Evolutionary conservation across 2,329 filamentous ascomycete species (phyloP).

Genomic region (Colletotrichum liriopes): DNA sequence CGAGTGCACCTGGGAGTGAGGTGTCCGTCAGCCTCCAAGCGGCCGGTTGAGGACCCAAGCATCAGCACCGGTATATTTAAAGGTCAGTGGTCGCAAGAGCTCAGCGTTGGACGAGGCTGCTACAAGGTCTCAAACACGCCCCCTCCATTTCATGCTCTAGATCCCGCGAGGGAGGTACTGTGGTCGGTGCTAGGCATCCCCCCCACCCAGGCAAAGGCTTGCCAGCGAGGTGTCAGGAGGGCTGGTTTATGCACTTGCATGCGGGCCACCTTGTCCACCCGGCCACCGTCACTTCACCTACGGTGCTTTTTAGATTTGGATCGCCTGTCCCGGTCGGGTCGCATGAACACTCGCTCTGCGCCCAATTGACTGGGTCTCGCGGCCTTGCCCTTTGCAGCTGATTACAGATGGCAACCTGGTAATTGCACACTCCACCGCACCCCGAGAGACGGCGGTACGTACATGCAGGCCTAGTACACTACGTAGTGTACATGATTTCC

Average conservation of each 20-base stretch:
- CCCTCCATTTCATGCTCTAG: conserved; percentile 32
- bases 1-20: background rate
- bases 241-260: conserved; percentile 37
- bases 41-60: background rate
- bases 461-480: background rate
- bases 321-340: conserved; percentile 43
- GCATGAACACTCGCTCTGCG: conserved; percentile 42
- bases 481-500: background rate
- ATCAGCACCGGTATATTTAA: conserved; percentile 7
- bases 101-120: conserved; percentile 24
- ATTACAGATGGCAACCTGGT: conserved; percentile 42
- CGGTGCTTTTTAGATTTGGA: conserved; percentile 42
- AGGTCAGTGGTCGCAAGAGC: conserved; percentile 20
- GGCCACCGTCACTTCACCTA: background rate
- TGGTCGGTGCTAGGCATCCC: background rate
- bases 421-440: conserved; percentile 40
- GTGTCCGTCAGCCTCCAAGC: background rate
- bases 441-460: background rate
- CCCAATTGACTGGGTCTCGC: conserved; percentile 40
- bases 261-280: conserved; percentile 17
- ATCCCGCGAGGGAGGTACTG: conserved; percentile 7
- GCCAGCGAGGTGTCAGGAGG: conserved; percentile 34
- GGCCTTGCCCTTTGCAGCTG: conserved; percentile 40
- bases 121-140: conserved; percentile 40
- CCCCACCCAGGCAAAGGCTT: conserved; percentile 1